Percentiles rank a stretch among this genome's conserved stretches.
Evolutionary conservation across 345 rosid genomes (phyloP).

Genomic region (Camelina hispida): DNA sequence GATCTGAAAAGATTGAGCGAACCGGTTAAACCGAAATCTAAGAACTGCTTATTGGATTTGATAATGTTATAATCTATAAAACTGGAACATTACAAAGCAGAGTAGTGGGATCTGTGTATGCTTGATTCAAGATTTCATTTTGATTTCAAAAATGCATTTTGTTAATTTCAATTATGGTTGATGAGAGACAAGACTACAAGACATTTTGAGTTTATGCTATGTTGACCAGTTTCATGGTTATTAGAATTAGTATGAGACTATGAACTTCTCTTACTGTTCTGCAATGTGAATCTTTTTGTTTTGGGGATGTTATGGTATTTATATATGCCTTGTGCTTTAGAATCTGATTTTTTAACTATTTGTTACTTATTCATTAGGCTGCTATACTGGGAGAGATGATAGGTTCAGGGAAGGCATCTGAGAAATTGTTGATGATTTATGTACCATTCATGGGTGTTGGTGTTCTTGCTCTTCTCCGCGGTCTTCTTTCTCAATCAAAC

Average conservation of each 20-base stretch:
- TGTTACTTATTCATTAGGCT: conserved; percentile 44
- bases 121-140: background rate
- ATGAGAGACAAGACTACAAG: background rate
- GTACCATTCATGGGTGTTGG: conserved; percentile 65
- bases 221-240: background rate
- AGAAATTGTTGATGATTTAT: conserved; percentile 60
- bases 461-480: conserved; percentile 64
- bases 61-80: background rate
- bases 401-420: conserved; percentile 65
- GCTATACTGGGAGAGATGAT: conserved; percentile 64
- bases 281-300: background rate
- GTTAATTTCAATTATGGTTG: background rate
- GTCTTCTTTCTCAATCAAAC: conserved; percentile 48
- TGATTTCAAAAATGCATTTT: background rate
- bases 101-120: background rate
- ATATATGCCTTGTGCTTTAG: background rate
- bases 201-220: background rate
- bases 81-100: background rate
- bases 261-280: background rate
- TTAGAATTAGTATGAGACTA: background rate
- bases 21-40: too few species aligned
- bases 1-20: background rate
- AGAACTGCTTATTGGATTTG: background rate
- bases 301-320: background rate
- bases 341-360: background rate